Percentiles rank a stretch among this genome's conserved stretches.
Evolutionary conservation across 129 eudicot genomes (phyloP).

Genomic region (Solidago caesia): DNA sequence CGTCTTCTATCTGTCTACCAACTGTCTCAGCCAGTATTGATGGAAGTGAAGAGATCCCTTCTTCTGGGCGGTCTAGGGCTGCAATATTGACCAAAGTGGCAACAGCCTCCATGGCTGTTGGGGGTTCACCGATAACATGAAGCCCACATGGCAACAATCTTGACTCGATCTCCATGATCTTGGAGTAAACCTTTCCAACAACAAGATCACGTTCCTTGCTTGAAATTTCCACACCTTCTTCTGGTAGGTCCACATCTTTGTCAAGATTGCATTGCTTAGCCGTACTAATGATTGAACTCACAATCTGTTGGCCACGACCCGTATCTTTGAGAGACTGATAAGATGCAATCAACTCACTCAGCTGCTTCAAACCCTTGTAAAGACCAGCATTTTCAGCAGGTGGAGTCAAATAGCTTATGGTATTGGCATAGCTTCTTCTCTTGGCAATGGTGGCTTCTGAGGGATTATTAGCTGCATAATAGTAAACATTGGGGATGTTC

Average conservation of each 20-base stretch:
- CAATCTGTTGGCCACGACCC: conserved; percentile 95
- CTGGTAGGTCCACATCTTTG: conserved; percentile 96
- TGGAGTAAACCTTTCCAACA: conserved; percentile 95
- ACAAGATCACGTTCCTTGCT: conserved; percentile 78
- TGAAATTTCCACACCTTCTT: conserved; percentile 72
- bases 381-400: conserved; percentile 99
- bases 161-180: conserved; percentile 98
- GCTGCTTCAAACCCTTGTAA: conserved; percentile 97
- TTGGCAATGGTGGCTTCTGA: conserved; percentile 98
- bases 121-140: conserved; percentile 98
- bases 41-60: conserved; percentile 77
- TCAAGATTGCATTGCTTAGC: conserved; percentile 97
- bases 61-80: conserved; percentile 94
- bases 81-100: conserved; percentile 98
- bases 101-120: conserved; percentile 96
- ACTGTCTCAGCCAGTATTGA: conserved; percentile 81
- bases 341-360: conserved; percentile 88
- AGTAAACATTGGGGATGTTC: conserved; percentile 89
- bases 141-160: conserved; percentile 96
- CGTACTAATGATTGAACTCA: conserved; percentile 89
- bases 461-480: conserved; percentile 97
- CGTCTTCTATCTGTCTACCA: conserved; percentile 89
- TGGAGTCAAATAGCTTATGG: conserved; percentile 95
- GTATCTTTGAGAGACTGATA: conserved; percentile 96
- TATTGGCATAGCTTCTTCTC: conserved; percentile 91